Base-by-base conservation (phyloP, 2,329 filamentous ascomycete species). In the Aureobasidium sp. region DNA sequence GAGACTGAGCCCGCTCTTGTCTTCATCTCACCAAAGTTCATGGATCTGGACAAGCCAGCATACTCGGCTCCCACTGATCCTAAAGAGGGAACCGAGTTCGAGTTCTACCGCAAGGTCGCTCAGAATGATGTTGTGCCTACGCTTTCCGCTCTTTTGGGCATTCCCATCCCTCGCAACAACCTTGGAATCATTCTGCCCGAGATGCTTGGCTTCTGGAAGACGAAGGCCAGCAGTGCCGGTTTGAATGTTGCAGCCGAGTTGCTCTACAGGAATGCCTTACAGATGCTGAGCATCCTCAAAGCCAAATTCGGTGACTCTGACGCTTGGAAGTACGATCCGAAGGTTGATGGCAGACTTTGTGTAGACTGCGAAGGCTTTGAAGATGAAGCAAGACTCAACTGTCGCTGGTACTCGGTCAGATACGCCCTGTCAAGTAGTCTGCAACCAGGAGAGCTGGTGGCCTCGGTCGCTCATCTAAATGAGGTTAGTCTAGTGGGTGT, bases 81-180 rank as follows among this genome's bases (percentile, higher is more conserved):
- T 7, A 78, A 78, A 41, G 81, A 85, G 21, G 72, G 71, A 0
- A 73, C 72, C 1, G 86, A 94, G 64, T 96, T 96, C 66, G 83
- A 89, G 63, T 97, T 90, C 71, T 97, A 97, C 72, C 81, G 79
- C 36, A 85, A 79, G 60, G 84, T 97, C n/a, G 90, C 97, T 71
- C 94, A 99, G 76, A 96, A 91, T 1, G 95, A 99, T 73, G 82
- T 99, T 63, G 91, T 90, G 0, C 92, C 94, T 1, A 97, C 93
- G 0, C 78, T 99, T 27, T 91, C 90, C 11, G 91, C 87, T 0
- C 77, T 99, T 34, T 80, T 99, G 48, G 92, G 92, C 0, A 88
- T 99, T 66, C 93, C 94, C 0, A 81, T 95, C 0, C 90, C 94
- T 0, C 85, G 86, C 72, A 99, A 99, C 70, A 97, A 91, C 65